Evolutionary conservation across 345 rosid genomes (phyloP).

Genomic region (Carallia brachiata): DNA sequence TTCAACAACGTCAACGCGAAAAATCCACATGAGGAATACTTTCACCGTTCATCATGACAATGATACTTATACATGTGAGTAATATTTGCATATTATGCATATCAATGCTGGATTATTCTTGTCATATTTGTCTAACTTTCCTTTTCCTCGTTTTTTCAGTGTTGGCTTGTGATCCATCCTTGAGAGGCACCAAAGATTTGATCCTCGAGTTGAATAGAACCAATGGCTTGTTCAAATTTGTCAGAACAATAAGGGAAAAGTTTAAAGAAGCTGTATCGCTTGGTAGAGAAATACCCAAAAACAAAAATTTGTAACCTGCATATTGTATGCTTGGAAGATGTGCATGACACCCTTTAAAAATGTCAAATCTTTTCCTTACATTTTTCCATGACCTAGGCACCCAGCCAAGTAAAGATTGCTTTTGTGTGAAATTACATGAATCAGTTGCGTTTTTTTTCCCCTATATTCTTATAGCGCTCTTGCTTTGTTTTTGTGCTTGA

Average conservation of each 20-base stretch:
- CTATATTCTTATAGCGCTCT: neutral
- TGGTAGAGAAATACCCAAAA: constrained; percentile 40
- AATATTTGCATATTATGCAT: neutral
- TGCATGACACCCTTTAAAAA: constrained; percentile 25
- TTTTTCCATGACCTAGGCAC: neutral
- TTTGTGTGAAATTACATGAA: neutral
- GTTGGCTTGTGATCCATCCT: constrained; percentile 65
- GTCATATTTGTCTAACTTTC: constrained; percentile 5
- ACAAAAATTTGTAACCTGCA: neutral
- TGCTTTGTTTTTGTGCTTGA: neutral
- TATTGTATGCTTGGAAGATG: neutral
- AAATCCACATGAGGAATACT: constrained; percentile 47
- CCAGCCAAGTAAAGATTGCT: neutral
- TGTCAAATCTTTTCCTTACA: constrained; percentile 27
- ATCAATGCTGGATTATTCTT: constrained; percentile 3
- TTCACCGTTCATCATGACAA: constrained; percentile 68
- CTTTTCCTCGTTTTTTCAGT: constrained; percentile 43
- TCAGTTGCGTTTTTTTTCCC: neutral
- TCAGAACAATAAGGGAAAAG: constrained; percentile 71
- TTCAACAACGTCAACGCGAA: constrained; percentile 51
- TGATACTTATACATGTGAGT: constrained; percentile 66
- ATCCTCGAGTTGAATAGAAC: constrained; percentile 71
- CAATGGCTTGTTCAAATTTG: constrained; percentile 82
- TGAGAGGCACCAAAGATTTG: constrained; percentile 58
- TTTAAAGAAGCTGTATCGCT: constrained; percentile 58